phyloP scores from a whole-genome alignment of 2,329 filamentous ascomycete species.

The Aaosphaeria pasadenensis region DNA sequence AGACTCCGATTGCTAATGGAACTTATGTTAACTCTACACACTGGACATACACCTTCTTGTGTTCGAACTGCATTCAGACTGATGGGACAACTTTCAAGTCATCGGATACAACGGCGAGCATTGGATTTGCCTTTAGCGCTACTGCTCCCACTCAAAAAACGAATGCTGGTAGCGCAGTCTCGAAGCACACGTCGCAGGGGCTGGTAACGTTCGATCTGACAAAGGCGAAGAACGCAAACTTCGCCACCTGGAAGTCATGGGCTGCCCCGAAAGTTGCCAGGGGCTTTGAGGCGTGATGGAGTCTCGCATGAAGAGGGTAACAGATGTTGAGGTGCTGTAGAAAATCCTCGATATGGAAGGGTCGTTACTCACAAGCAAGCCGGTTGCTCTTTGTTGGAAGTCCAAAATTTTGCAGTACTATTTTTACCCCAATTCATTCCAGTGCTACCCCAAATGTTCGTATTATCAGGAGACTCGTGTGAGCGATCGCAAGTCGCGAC shows the following conservation, averaged over 20 bases:
- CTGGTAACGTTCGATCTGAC: conserved; percentile 19
- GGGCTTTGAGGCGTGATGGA: background rate
- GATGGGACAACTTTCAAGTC: conserved; percentile 27
- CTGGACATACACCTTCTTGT: conserved; percentile 55
- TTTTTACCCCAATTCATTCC: no score
- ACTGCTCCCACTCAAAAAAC: conserved; percentile 16
- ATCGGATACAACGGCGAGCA: conserved; percentile 12
- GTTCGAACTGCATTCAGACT: conserved; percentile 32
- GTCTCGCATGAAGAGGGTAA: no score
- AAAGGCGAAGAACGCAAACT: conserved; percentile 19
- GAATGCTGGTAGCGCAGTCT: conserved; percentile 11
- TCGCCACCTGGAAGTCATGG: conserved; percentile 22
- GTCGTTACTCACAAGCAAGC: no score
- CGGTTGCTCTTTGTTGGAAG: no score
- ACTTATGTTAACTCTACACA: conserved; percentile 54
- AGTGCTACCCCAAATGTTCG: no score
- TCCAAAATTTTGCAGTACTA: no score
- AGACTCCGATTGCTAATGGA: conserved; percentile 49
- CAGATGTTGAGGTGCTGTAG: no score
- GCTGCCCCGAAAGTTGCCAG: conserved; percentile 2
- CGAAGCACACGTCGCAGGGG: conserved; percentile 20
- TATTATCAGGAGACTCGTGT: no score
- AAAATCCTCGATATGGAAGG: no score
- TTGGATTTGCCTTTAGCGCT: conserved; percentile 23
- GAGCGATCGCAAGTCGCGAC: no score